These are phyloP conservation scores for Huntiella decipiens DNA, from an alignment of 2,329 filamentous ascomycete species.

Conservation along the genomic window DNA sequence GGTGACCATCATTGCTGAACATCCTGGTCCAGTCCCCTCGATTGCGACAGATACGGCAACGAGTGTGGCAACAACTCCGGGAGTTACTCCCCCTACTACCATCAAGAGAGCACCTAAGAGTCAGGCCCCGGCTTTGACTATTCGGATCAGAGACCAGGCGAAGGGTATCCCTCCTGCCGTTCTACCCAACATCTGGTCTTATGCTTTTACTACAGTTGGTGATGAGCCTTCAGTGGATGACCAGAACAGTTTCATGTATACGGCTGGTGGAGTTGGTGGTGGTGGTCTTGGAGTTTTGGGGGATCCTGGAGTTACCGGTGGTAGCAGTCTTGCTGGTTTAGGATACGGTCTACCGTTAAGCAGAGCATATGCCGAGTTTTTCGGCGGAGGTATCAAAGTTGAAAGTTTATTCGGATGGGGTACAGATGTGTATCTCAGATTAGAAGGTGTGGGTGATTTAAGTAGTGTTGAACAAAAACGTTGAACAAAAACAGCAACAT, in stretches of 20 bases:
- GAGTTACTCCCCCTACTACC: constrained; percentile 11
- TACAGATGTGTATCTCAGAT: constrained; percentile 46
- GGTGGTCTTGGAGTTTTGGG: constrained; percentile 52
- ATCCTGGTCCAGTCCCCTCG: no score
- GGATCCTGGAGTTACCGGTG: constrained; percentile 25
- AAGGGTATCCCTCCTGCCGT: constrained; percentile 79
- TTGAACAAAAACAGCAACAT: no score
- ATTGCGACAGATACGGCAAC: no score
- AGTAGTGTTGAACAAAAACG: constrained; percentile 12
- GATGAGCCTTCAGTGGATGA: background rate
- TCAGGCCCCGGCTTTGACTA: constrained; percentile 63
- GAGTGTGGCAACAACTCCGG: no score
- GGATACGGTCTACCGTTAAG: constrained; percentile 85
- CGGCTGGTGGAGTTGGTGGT: constrained; percentile 27
- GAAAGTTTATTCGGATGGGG: constrained; percentile 94
- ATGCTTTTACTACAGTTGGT: constrained; percentile 89
- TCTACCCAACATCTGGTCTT: constrained; percentile 80
- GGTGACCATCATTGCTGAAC: constrained; percentile 46
- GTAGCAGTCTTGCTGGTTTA: constrained; percentile 74
- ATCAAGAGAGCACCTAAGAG: constrained; percentile 42
- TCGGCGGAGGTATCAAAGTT: constrained; percentile 86
- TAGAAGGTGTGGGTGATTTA: constrained; percentile 43
- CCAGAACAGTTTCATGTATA: background rate
- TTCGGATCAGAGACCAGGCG: constrained; percentile 87
- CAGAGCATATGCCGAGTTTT: constrained; percentile 91